Evolutionary conservation across 2,329 filamentous ascomycete species (phyloP), one percentile per base, ranked within the genome.

Genomic region (Ophioceras dolichostomum): DNA sequence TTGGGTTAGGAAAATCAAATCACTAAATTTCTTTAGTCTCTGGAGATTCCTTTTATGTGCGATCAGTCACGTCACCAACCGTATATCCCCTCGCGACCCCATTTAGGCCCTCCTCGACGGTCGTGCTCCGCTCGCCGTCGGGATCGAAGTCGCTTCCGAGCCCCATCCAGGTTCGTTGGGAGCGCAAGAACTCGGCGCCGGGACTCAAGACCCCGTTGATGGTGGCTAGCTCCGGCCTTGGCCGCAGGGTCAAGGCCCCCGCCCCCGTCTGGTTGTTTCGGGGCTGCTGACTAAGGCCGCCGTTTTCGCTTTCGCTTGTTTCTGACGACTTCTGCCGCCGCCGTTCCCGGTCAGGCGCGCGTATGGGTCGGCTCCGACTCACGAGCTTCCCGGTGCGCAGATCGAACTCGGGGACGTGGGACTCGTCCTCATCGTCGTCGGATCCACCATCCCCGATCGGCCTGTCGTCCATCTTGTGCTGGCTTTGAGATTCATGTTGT

Each of bases 81-180:
- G 68, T 75, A 62, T 98, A 98, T 0, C 89, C 91, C 49, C 84
- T 77, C 24, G 91, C 91, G 39, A 96, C 77, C 13, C 91, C 91
- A 45, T 79, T 82, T 45, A 86, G 73, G 1, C 91, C 91, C 58
- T 95, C 79, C 52, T 94, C 86, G 14, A 73, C 55, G 1, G 82
- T 79, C 39, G 82, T 64, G n/a, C 64, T 61, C 37, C 73, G 68
- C 12, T 42, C 45, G 4, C 43, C 38, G 28, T 62, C 62, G n/a
- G 60, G 45, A 58, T 70, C 67, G 49, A 87, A 93, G 54, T 98
- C 91, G 43, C 76, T 94, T 0, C 91, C 91, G 18, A 98, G 60
- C 0, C 91, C 91, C 51, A 82, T 82, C 91, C 91, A 98, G 4
- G 85, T 94, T 39, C 91, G 65, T 49, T 88, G 75, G 4, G 80